Evolutionary conservation across 1,284 basidiomycete species (phyloP).

Genomic region (Hortiboletus rubellus): DNA sequence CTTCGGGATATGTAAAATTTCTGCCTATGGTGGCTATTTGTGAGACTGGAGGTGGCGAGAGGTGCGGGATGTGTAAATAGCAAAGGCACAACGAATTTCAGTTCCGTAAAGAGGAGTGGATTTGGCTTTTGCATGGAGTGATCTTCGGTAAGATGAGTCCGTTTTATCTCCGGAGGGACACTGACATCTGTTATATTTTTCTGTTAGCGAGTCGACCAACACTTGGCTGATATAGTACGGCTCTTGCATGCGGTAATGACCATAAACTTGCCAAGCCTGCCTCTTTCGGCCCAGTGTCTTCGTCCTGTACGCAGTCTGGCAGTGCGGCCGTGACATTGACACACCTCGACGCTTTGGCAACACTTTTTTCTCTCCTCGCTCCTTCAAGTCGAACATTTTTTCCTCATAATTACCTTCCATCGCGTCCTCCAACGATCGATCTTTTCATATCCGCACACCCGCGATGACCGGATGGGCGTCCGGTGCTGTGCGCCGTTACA

Average conservation of each 20-base stretch:
- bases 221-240: constrained; percentile 22
- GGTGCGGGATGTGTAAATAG: constrained; percentile 13
- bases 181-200: constrained; percentile 16
- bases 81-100: constrained; percentile 31
- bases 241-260: constrained; percentile 20
- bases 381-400: too few species aligned
- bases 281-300: constrained; percentile 8
- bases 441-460: constrained; percentile 35
- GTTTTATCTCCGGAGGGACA: constrained; percentile 32
- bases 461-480: constrained; percentile 27
- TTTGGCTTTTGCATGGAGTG: constrained; percentile 38
- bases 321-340: constrained; percentile 1
- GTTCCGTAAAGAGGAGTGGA: constrained; percentile 35
- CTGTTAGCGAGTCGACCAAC: constrained; percentile 9
- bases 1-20: constrained; percentile 19
- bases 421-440: constrained; percentile 16
- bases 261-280: constrained; percentile 15
- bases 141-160: constrained; percentile 35
- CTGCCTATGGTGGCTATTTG: constrained; percentile 4
- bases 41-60: constrained; percentile 14
- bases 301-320: constrained; percentile 1
- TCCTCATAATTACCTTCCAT: background rate
- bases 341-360: background rate
- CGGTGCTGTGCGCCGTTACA: constrained; percentile 22
- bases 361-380: background rate